Evolutionary conservation across 345 rosid genomes (phyloP).

Genomic region (Camelina laxa): DNA sequence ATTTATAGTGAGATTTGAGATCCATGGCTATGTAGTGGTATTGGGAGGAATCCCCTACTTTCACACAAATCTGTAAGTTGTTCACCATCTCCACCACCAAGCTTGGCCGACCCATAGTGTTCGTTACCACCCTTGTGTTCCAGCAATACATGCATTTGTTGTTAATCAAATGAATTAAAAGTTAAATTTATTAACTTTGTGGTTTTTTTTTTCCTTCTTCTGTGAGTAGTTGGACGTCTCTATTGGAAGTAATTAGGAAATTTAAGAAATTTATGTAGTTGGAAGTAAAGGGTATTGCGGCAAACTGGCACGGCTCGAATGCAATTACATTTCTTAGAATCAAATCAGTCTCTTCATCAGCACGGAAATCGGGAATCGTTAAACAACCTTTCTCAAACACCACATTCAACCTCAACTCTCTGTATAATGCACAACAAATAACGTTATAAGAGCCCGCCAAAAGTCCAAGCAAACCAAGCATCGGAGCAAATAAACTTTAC

Average conservation of each 20-base stretch:
- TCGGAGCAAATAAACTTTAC: too few relatives aligned
- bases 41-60: neutral
- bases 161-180: neutral
- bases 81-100: slow-evolving; percentile 17
- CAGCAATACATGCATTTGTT: neutral
- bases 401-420: too few relatives aligned
- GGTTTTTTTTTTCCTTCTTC: neutral
- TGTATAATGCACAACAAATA: too few relatives aligned
- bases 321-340: slow-evolving; percentile 24
- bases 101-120: neutral
- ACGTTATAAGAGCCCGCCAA: too few relatives aligned
- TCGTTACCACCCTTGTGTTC: neutral
- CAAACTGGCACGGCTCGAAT: neutral
- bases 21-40: neutral
- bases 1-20: slow-evolving; percentile 14
- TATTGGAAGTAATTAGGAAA: neutral
- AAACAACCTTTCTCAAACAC: neutral
- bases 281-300: neutral
- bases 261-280: slow-evolving; percentile 14
- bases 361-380: neutral
- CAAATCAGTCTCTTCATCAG: neutral
- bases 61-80: neutral
- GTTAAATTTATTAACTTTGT: neutral
- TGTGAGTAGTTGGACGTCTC: neutral
- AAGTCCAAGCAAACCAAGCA: too few relatives aligned